Conservation (phyloP, 345 rosid species). For the Mangifera indica region DNA sequence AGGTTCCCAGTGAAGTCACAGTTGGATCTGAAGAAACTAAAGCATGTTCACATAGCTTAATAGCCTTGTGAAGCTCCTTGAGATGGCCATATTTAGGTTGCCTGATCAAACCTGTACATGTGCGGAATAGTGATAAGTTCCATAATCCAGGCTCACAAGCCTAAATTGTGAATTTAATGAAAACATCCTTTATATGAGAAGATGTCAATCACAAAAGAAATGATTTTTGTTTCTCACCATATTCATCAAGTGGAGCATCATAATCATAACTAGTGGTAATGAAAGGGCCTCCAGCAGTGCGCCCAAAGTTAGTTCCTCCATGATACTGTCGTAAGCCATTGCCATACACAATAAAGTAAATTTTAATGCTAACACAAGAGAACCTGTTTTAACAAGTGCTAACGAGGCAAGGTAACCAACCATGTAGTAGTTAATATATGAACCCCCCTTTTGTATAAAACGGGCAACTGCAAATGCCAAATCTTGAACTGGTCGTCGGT, state of each 20-base stretch:
- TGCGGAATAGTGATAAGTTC: slow-evolving; percentile 7
- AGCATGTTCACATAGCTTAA: slow-evolving; percentile 79
- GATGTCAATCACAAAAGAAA: not conserved
- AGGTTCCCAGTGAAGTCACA: slow-evolving; percentile 68
- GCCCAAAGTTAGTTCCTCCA: slow-evolving; percentile 98
- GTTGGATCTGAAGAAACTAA: slow-evolving; percentile 78
- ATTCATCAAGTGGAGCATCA: slow-evolving; percentile 98
- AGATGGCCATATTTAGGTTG: slow-evolving; percentile 94
- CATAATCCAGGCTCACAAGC: not conserved
- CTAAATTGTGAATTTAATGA: not conserved
- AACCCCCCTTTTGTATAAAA: slow-evolving; percentile 88
- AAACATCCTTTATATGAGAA: not conserved
- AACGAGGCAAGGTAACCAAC: slow-evolving; percentile 37
- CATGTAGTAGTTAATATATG: slow-evolving; percentile 89
- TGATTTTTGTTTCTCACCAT: slow-evolving; percentile 49
- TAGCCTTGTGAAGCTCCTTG: slow-evolving; percentile 76
- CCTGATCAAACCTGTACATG: slow-evolving; percentile 62
- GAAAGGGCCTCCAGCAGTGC: slow-evolving; percentile 95
- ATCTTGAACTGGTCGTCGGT: slow-evolving; percentile 85
- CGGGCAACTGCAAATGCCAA: slow-evolving; percentile 92
- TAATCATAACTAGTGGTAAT: slow-evolving; percentile 95
- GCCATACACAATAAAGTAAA: slow-evolving; percentile 7
- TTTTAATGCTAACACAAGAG: not conserved
- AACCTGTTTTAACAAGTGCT: not conserved
- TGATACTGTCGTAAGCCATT: slow-evolving; percentile 63